A percentile compares a stretch with the other conserved stretches of the same genome.
Evolutionary conservation across 192 early-diverging fungal species (phyloP).

Genomic region (Backusella liffmaniae): DNA sequence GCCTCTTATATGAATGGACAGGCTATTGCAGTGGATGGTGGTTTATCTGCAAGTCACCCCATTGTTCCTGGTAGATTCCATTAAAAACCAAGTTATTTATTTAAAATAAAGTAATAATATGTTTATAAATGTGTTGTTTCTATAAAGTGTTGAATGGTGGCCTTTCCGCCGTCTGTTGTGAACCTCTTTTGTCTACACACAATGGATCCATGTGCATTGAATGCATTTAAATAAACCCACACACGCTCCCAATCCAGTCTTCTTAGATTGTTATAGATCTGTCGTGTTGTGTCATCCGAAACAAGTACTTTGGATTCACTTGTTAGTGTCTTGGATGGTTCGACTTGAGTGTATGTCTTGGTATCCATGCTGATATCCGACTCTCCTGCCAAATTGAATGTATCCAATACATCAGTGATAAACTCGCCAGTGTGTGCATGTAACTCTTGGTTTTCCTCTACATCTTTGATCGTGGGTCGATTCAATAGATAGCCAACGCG

Average conservation of each 20-base stretch:
- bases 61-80: slow-evolving; percentile 30
- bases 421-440: neutral
- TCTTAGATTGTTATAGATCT: slow-evolving; percentile 39
- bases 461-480: neutral
- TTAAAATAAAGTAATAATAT: neutral
- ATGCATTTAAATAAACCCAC: slow-evolving; percentile 41
- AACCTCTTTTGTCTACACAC: slow-evolving; percentile 46
- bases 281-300: neutral
- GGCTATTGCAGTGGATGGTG: slow-evolving; percentile 45
- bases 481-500: neutral
- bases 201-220: slow-evolving; percentile 55
- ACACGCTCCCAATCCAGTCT: slow-evolving; percentile 44
- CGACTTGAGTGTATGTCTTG: neutral
- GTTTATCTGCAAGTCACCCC: slow-evolving; percentile 37
- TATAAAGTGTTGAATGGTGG: slow-evolving; percentile 51
- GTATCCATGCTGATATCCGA: neutral
- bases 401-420: neutral
- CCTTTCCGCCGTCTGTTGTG: slow-evolving; percentile 32
- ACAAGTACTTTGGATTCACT: neutral
- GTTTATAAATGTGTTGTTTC: slow-evolving; percentile 24
- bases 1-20: slow-evolving; percentile 54
- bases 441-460: neutral
- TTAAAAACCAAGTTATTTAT: neutral
- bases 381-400: slow-evolving; percentile 1
- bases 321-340: neutral